phyloP scores from a whole-genome alignment of 2,329 filamentous ascomycete species.

The Stemphylium lycopersici region DNA sequence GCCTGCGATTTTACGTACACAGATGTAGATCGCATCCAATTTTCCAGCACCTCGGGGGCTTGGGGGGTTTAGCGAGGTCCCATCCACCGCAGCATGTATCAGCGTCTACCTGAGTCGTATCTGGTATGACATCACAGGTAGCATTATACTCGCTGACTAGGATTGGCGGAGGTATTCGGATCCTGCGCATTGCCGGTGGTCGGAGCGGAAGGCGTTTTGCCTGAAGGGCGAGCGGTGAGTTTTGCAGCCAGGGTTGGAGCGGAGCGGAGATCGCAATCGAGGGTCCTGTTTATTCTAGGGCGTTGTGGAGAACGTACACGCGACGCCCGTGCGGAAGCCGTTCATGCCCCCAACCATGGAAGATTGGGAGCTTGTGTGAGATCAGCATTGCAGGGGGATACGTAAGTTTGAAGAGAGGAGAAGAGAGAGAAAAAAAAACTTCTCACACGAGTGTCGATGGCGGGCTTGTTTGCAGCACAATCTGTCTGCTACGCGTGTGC shows the following conservation, averaged over 20 bases:
- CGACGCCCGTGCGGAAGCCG: constrained; percentile 26
- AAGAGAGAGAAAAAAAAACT: too few species aligned
- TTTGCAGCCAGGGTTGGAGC: constrained; percentile 18
- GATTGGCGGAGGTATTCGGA: constrained; percentile 30
- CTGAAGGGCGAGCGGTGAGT: constrained; percentile 34
- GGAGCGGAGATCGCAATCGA: constrained; percentile 32
- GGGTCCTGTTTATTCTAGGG: constrained; percentile 10
- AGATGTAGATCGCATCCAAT: constrained; percentile 15
- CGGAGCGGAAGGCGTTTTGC: constrained; percentile 31
- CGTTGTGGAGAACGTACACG: constrained; percentile 13
- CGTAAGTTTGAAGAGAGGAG: too few species aligned
- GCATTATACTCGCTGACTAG: constrained; percentile 6
- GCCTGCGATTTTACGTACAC: constrained; percentile 29
- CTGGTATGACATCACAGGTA: constrained; percentile 25
- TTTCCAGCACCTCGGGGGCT: constrained; percentile 14
- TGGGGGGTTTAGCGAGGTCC: constrained; percentile 20
- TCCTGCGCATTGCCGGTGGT: constrained; percentile 20
- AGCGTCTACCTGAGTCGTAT: constrained; percentile 16
- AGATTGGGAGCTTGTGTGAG: background rate
- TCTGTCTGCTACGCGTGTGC: background rate
- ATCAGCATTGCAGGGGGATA: background rate
- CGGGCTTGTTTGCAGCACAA: background rate
- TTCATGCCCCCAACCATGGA: constrained; percentile 4
- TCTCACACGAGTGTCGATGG: too few species aligned
- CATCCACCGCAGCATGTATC: constrained; percentile 16